A percentile compares a stretch with the other conserved stretches of the same genome.
Conservation (phyloP, 495 filamentous ascomycete species). For the Aspergillus wentii region DNA sequence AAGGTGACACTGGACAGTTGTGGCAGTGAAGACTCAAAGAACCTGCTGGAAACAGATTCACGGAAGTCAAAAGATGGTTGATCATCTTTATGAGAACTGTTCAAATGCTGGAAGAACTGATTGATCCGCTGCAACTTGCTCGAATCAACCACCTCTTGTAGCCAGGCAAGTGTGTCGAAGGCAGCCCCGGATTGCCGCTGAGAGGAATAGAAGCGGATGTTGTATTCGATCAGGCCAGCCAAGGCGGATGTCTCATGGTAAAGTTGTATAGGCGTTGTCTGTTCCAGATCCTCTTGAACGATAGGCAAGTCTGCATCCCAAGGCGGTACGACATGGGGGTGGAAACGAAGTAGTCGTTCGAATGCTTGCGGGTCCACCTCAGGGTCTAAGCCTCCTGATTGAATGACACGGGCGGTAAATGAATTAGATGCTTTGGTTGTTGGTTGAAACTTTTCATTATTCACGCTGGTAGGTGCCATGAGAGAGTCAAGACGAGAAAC, state of each 20-base stretch:
- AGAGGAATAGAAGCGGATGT: constrained; percentile 21
- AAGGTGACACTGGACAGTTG: constrained; percentile 45
- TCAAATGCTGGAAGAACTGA: constrained; percentile 27
- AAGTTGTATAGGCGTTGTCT: constrained; percentile 22
- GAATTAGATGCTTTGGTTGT: constrained; percentile 39
- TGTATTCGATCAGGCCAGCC: constrained; percentile 32
- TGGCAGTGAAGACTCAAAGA: constrained; percentile 30
- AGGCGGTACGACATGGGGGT: constrained; percentile 30
- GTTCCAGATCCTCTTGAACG: constrained; percentile 14
- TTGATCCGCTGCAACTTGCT: constrained; percentile 35
- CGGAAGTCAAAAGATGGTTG: constrained; percentile 15
- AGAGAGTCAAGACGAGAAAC: constrained; percentile 19
- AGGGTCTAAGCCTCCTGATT: constrained; percentile 36
- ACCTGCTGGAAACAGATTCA: constrained; percentile 6
- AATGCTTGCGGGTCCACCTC: constrained; percentile 36
- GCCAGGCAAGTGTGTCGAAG: constrained; percentile 25
- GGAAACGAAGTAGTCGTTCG: constrained; percentile 26
- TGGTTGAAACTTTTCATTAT: constrained; percentile 13
- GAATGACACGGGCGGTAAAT: constrained; percentile 47
- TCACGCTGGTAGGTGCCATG: constrained; percentile 13
- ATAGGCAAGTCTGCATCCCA: constrained; percentile 22
- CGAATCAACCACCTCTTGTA: constrained; percentile 33
- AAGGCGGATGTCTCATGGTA: constrained; percentile 36
- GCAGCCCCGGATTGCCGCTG: constrained; percentile 22
- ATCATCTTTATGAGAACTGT: constrained; percentile 9